Evolutionary conservation across 176 grass and related monocot species (phyloP), one percentile per base, ranked within the genome.

Genomic region (Avena atlantica): DNA sequence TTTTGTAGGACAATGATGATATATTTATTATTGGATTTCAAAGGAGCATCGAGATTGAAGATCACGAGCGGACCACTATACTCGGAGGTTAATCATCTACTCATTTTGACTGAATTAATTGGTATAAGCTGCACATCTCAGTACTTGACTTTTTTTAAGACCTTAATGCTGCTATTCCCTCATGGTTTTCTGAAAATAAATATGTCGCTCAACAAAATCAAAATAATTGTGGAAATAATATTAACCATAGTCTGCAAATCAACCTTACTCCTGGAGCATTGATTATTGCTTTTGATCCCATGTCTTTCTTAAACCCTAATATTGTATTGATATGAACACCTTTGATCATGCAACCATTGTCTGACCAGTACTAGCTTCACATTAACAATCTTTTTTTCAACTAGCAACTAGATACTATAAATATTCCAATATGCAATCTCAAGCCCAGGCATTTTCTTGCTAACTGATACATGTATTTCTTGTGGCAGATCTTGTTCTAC

Each of bases 21-120:
- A 68, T 92, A 68, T 98, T 92, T 88, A 88, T 88, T 76, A 91
- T 98, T 84, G 96, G 96, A 53, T 98, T 93, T 92, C 93, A 92
- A 92, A 98, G 85, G 74, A 98, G 89, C 74, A 87, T 92, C 83
- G 91, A 9, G 13, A 69, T 16, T 17, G 65, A 69, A 6, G 15
- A 19, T 69, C 37, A 69, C 65, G 1, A 69, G 15, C 27, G 88
- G 52, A 89, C 80, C 82, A 98, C 84, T 82, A 94, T 98, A 84
- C 76, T 98, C 2, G 91, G 96, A 98, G 93, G 96, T 98, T 88
- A 79, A 74, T 57, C 58, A 36, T 88, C 21, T 76, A 79, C 73
- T 47, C 75, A 48, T 88, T 21, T 81, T 61, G 63, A 76, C 53
- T 61, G 40, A 62, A 49, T 58, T 80, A 73, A 59, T 3, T 53